phyloP scores from a whole-genome alignment of 495 filamentous ascomycete species.

The Copromyces sp. region DNA sequence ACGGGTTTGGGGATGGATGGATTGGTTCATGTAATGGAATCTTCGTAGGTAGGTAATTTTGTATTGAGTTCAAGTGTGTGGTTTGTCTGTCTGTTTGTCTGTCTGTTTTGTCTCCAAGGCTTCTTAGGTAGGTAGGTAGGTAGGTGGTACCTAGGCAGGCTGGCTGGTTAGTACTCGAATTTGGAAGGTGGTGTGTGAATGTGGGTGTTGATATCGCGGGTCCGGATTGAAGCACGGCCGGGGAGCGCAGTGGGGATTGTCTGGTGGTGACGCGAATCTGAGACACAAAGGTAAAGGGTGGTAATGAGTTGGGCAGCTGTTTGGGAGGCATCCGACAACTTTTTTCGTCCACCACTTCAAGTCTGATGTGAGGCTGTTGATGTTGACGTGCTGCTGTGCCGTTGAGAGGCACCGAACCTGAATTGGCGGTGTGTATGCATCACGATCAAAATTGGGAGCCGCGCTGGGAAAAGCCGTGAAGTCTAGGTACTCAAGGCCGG shows the following conservation, averaged over 20 bases:
- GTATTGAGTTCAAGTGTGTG: no score
- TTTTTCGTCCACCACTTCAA: background rate
- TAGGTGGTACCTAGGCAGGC: background rate
- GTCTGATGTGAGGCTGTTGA: background rate
- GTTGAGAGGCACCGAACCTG: background rate
- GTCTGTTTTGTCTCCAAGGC: background rate
- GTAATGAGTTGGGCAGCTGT: background rate
- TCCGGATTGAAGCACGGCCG: no score
- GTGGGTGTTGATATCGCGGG: background rate
- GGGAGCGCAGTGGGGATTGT: background rate
- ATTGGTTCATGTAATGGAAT: no score
- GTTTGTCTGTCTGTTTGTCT: no score
- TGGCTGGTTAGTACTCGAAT: background rate
- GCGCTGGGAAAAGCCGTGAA: background rate
- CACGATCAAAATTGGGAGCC: background rate
- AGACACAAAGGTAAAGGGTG: background rate
- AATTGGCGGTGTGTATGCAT: background rate
- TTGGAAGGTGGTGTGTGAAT: background rate
- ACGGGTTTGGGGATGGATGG: no score
- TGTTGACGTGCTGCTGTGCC: background rate
- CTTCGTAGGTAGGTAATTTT: no score
- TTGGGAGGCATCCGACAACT: background rate
- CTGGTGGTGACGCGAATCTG: background rate
- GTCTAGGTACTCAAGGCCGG: fast-evolving
- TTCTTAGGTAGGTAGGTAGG: background rate